Evolutionary conservation across 305 asterid genomes (phyloP).

Genomic region (Fraxinus albicans): DNA sequence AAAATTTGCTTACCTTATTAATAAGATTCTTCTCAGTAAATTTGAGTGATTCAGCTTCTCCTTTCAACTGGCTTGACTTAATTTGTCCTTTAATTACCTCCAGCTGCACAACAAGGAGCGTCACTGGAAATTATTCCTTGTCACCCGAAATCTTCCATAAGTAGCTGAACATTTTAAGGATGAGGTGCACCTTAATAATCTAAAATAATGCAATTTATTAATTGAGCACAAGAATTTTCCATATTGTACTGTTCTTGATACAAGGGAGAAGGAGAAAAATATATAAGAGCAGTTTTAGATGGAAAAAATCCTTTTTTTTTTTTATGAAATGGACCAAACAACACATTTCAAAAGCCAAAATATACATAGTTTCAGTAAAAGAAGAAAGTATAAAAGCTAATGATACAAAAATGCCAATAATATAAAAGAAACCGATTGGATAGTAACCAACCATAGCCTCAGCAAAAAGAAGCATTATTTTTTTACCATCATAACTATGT

Average conservation of each 20-base stretch:
- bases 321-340: neutral
- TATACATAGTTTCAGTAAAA: neutral
- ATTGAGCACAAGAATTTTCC: neutral
- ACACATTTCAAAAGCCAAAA: constrained; percentile 13
- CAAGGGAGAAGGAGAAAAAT: neutral
- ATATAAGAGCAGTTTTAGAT: neutral
- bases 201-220: neutral
- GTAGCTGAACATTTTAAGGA: constrained; percentile 1
- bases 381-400: neutral
- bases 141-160: neutral
- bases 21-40: constrained; percentile 75
- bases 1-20: constrained; percentile 54
- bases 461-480: neutral
- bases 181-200: constrained; percentile 17
- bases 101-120: constrained; percentile 51
- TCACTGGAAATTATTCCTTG: constrained; percentile 13
- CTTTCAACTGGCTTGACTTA: constrained; percentile 74
- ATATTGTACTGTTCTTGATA: neutral
- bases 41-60: constrained; percentile 81
- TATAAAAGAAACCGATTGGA: neutral
- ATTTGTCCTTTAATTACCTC: constrained; percentile 57
- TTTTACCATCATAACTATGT: constrained; percentile 5
- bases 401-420: constrained; percentile 2
- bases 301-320: neutral
- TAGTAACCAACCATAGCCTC: neutral